Evolutionary conservation across 1,139 yeast genomes (phyloP).

Genomic region (Blastobotrys capitulatus): DNA sequence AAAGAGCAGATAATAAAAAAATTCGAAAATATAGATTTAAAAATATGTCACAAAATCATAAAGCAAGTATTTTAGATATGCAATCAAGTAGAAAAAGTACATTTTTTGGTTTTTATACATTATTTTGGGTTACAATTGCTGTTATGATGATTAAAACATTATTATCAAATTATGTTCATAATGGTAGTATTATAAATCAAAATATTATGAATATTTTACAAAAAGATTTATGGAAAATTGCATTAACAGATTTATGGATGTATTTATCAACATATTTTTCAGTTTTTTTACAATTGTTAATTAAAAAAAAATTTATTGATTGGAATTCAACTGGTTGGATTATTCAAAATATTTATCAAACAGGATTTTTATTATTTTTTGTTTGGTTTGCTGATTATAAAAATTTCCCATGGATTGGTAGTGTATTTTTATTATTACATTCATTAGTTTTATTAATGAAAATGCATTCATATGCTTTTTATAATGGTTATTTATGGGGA

Average conservation of each 20-base stretch:
- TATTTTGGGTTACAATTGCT: constrained; percentile 34
- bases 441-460: constrained; percentile 86
- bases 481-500: constrained; percentile 76
- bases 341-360: constrained; percentile 53
- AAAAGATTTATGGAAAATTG: constrained; percentile 57
- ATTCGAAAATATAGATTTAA: constrained; percentile 16
- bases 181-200: constrained; percentile 38
- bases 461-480: constrained; percentile 84
- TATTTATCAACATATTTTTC: constrained; percentile 57
- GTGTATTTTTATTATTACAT: constrained; percentile 75
- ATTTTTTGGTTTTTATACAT: constrained; percentile 36
- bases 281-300: constrained; percentile 48
- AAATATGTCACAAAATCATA: constrained; percentile 18
- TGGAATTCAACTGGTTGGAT: constrained; percentile 65
- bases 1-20: background rate
- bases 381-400: constrained; percentile 47
- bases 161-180: constrained; percentile 27
- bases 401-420: constrained; percentile 79
- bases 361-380: constrained; percentile 42
- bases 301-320: constrained; percentile 39
- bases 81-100: constrained; percentile 25
- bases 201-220: constrained; percentile 48
- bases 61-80: constrained; percentile 23
- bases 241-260: constrained; percentile 63
- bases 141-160: constrained; percentile 27